Evolutionary conservation across 768 basidiomycete species (phyloP).

Genomic region (Ephemerocybe angulata): DNA sequence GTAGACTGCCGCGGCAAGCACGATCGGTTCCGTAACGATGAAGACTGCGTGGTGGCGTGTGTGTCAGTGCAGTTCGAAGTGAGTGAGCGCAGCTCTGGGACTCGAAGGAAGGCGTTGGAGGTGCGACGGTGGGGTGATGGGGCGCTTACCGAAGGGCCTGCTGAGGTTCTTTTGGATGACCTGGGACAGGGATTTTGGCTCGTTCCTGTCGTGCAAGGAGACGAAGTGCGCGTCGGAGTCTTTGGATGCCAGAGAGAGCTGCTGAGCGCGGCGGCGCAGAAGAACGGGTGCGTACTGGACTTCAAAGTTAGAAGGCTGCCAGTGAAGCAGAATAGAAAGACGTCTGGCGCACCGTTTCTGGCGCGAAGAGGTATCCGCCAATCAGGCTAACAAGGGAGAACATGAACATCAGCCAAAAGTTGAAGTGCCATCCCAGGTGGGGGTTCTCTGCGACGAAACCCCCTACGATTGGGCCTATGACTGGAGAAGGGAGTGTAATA

Average conservation of each 20-base stretch:
- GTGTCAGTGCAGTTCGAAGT: constrained; percentile 3
- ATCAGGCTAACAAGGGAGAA: constrained; percentile 44
- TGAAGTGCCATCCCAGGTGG: constrained; percentile 54
- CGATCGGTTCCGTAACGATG: constrained; percentile 62
- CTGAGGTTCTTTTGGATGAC: constrained; percentile 48
- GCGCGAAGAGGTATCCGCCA: constrained; percentile 43
- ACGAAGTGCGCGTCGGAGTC: constrained; percentile 38
- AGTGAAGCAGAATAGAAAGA: neutral
- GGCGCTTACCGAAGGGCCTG: constrained; percentile 48
- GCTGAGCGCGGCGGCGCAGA: constrained; percentile 47
- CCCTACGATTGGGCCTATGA: constrained; percentile 65
- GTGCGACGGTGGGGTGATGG: neutral
- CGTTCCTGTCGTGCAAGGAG: constrained; percentile 46
- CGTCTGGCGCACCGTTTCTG: constrained; percentile 49
- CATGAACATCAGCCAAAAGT: constrained; percentile 64
- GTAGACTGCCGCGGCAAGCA: constrained; percentile 54
- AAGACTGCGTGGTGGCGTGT: constrained; percentile 40
- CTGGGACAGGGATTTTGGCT: constrained; percentile 38
- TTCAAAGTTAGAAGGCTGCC: neutral
- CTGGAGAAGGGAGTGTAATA: constrained; percentile 24
- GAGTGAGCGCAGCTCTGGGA: neutral
- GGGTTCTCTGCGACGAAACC: constrained; percentile 53
- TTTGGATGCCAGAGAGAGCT: constrained; percentile 39
- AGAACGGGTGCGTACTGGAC: constrained; percentile 57
- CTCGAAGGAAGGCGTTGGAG: too few relatives aligned